Evolutionary conservation across 441 rosid genomes (phyloP).

Genomic region (Jatropha podagrica): DNA sequence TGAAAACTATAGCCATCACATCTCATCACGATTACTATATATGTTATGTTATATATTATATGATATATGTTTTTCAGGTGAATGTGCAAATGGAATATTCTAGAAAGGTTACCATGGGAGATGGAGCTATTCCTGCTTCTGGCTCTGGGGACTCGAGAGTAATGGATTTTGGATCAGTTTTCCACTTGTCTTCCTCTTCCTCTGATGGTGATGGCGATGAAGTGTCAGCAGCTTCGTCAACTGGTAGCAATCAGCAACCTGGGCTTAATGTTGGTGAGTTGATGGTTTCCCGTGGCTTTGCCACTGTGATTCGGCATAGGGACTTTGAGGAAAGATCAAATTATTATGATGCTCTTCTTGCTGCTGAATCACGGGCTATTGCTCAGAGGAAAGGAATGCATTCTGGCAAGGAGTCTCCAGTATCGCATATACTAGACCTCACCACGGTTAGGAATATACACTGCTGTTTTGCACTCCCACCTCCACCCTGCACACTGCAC

Average conservation of each 20-base stretch:
- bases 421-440: constrained; percentile 77
- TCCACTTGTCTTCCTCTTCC: constrained; percentile 53
- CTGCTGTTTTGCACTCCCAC: neutral
- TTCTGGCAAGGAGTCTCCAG: constrained; percentile 77
- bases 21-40: neutral
- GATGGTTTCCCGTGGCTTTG: constrained; percentile 75
- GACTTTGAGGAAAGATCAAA: constrained; percentile 98
- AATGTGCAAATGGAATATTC: constrained; percentile 92
- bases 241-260: constrained; percentile 46
- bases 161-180: constrained; percentile 95
- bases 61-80: constrained; percentile 51
- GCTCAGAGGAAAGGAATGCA: constrained; percentile 76
- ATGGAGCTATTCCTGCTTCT: constrained; percentile 47
- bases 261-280: constrained; percentile 86
- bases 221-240: constrained; percentile 45
- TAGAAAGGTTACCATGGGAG: constrained; percentile 68
- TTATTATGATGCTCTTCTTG: constrained; percentile 83
- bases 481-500: too few species aligned
- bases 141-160: constrained; percentile 63
- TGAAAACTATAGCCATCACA: constrained; percentile 16
- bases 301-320: constrained; percentile 73
- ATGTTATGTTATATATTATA: neutral
- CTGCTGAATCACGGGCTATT: constrained; percentile 87
- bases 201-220: constrained; percentile 61
- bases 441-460: constrained; percentile 46